Base-by-base conservation (phyloP, 257 asterid species). In the Ajuga chamaepitys region DNA sequence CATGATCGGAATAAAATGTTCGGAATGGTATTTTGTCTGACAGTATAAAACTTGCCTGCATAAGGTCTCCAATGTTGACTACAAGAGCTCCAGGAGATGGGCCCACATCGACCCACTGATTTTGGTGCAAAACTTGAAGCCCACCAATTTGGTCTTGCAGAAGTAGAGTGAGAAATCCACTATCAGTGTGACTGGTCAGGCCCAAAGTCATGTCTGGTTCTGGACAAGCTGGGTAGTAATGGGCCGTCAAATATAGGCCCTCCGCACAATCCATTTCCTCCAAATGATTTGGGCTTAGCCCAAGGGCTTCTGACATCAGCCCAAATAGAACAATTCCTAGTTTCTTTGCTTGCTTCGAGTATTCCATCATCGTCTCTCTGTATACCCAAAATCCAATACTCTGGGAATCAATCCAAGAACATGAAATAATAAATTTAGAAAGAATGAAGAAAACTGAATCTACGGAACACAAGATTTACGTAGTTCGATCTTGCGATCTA, bases 171-270 rank as follows among this genome's bases (percentile, higher is more conserved):
- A 84, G 59, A 53, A 81, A 81, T 12, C 76, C 63, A 18, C 54
- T 48, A 40, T 84, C 87, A 0, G 85, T 22, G 62, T 84, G 90
- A 2, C 30, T 30, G 64, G 41, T 64, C 1, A 71, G 34, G 5
- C 81, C 91, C 2, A 77, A 25, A 0, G 91, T 80, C 9, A 52
- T 30, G 11, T 82, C 76, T 1, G 91, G 88, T 28, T 85, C 70
- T 4, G 88, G 88, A 54, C 91, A 85, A 12, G 74, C 56, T 0
- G 86, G 91, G 18, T 70, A 76, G 44, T 84, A 82, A 25, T 81
- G 82, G 26, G 80, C 61, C 1, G 66, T 1, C 0, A 68, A 6
- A 4, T 30, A 38, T 2, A 58, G 73, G 9, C 83, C 77, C 45
- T 77, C 74, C 0, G 50, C 70, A 6, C 84, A 81, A 3, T 53